Evolutionary conservation across 1,284 basidiomycete species (phyloP), one percentile per base, ranked within the genome.

Genomic region (Sparassis latifolia): DNA sequence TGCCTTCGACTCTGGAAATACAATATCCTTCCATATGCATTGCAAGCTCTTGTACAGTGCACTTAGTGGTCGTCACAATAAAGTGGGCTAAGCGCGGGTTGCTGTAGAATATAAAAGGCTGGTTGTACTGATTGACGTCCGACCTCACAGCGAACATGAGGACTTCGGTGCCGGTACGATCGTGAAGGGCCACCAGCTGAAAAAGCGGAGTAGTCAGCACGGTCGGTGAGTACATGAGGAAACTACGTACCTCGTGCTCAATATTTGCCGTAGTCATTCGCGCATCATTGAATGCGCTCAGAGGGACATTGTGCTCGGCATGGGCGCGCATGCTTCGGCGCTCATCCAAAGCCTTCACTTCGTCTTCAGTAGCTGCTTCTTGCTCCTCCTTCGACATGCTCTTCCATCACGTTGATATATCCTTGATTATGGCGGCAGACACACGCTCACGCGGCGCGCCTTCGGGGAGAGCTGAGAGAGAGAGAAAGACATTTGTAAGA

Each of bases 81-180:
- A 47, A 59, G 5, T 57, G 44, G 2, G 33, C 44, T 9, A 58
- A 28, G 7, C 53, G 47, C 1, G 50, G 49, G 28, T 37, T 45
- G 12, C 53, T 56, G n/a, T 47, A 49, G 43, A 55, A 59, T 5
- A 51, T 29, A 33, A 41, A 48, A 2, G 57, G 60, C 12, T 47
- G 40, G 29, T 47, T 46, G 48, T 50, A 55, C 10, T 53, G 42
- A 6, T 48, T 46, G 27, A 30, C 3, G 10, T 42, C 42, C 7
- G 48, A 42, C 4, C 51, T 10, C 10, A 44, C 44, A 2, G 49
- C 44, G 28, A 59, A n/a, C 5, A 59, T 31, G 5, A 57, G 12
- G 10, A 54, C 42, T 37, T 59, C 55, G 7, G 44, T 44, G 0
- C 53, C 50, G 54, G 61, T 61, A 33, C 58, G 55, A 2, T 31